Evolutionary conservation across 1,139 yeast species (phyloP), one percentile per base, ranked within the genome.

Genomic region (Blastobotrys petasosporus): DNA sequence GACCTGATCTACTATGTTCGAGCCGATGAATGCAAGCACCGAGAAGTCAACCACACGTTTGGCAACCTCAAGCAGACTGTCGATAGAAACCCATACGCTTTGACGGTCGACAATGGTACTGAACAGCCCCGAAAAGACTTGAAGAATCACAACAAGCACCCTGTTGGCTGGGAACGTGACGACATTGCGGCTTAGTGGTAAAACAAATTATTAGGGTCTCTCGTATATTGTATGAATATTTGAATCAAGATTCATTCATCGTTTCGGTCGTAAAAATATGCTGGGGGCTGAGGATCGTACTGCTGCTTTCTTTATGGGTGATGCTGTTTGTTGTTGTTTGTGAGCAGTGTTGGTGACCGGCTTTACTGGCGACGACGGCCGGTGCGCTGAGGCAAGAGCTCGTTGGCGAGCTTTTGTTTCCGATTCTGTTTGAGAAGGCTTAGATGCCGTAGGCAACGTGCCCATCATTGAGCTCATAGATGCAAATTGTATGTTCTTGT

Each of bases 21-120:
- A 39, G 79, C 79, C 6, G 88, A 82, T 57, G 88, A 82, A 61
- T 81, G 86, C 37, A 82, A 82, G 61, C 88, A 82, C 60, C 73
- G 88, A 60, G 88, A 82, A 59, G 87, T 82, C 41, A 82, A 82
- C 65, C 88, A 82, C 61, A 82, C 88, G 0, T 73, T 82, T 58
- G 90, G 87, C 23, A 82, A 82, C 56, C 71, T 83, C 57, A 63
- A 74, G 42, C 71, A 70, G 48, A 63, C 61, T 38, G 47, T 41
- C 1, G 87, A 82, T 60, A 74, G 87, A 54, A 82, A 82, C 57
- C 90, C 90, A 15, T 82, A 78, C 63, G 87, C 82, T 2, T 64
- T 78, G 52, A 59, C 69, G 47, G 60, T 78, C 37, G 69, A 61
- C 32, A 58, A 60, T 10, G 58, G 53, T 7, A 63, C 65, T 48